phyloP scores from a whole-genome alignment of 2,329 filamentous ascomycete species.

The Parastagonospora avenae region DNA sequence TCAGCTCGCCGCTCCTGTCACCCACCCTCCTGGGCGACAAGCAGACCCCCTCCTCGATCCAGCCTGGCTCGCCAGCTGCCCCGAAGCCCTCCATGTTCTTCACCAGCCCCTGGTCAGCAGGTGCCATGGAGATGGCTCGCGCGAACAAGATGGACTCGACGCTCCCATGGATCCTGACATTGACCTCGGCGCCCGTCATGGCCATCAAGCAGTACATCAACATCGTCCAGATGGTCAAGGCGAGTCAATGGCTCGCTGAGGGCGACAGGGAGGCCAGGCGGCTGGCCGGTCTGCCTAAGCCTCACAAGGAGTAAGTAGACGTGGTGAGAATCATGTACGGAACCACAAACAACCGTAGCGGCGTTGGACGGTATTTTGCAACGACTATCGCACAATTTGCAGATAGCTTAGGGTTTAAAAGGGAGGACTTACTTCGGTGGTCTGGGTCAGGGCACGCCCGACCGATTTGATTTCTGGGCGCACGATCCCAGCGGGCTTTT shows the following conservation, averaged over 20 bases:
- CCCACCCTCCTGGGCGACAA: conserved; percentile 75
- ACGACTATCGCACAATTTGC: background rate
- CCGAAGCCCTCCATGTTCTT: conserved; percentile 76
- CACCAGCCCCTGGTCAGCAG: conserved; percentile 87
- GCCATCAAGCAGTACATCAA: conserved; percentile 91
- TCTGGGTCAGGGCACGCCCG: background rate
- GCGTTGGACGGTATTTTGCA: conserved; percentile 3
- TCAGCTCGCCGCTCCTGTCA: conserved; percentile 87
- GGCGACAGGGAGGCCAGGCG: conserved; percentile 75
- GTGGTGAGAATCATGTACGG: conserved; percentile 7
- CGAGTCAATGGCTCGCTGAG: conserved; percentile 88
- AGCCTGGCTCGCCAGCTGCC: conserved; percentile 72
- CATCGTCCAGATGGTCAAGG: conserved; percentile 90
- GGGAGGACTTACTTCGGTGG: background rate
- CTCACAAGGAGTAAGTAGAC: conserved; percentile 13
- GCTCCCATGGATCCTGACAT: conserved; percentile 78
- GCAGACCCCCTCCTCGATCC: conserved; percentile 57
- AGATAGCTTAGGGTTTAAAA: background rate
- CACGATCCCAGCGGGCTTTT: background rate
- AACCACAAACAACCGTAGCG: background rate
- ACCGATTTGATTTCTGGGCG: background rate
- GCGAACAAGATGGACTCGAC: conserved; percentile 77
- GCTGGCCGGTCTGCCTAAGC: conserved; percentile 42
- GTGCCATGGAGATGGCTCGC: conserved; percentile 84
- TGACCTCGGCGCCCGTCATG: conserved; percentile 86